phyloP scores from a whole-genome alignment of 495 filamentous ascomycete genomes.

The Neurospora tetrasperma region DNA sequence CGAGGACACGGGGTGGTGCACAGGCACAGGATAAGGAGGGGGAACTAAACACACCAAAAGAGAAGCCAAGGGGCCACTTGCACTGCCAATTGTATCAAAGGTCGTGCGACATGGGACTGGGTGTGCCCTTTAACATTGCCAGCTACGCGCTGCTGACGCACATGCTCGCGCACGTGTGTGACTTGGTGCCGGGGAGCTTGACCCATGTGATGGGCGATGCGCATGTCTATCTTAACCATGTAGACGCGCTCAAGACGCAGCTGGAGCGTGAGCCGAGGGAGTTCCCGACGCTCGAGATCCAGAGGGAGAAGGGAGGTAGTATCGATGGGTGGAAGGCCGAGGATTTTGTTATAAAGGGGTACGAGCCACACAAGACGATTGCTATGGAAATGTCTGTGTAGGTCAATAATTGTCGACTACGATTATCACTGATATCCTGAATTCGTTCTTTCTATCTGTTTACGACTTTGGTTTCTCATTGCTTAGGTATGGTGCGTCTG shows the following conservation, averaged over 20 bases:
- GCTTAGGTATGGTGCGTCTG: background rate
- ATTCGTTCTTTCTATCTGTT: background rate
- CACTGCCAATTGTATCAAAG: conserved; percentile 86
- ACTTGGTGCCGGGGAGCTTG: conserved; percentile 70
- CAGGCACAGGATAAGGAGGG: conserved; percentile 6
- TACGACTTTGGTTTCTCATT: background rate
- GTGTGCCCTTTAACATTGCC: conserved; percentile 96
- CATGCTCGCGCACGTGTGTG: conserved; percentile 82
- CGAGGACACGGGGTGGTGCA: conserved; percentile 1
- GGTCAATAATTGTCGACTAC: background rate
- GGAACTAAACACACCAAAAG: conserved; percentile 5
- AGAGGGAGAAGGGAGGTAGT: conserved; percentile 51
- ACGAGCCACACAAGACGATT: conserved; percentile 81
- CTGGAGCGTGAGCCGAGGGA: conserved; percentile 65
- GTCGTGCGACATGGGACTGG: conserved; percentile 94
- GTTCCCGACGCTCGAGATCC: conserved; percentile 70
- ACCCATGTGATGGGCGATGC: conserved; percentile 95
- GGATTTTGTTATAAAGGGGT: conserved; percentile 81
- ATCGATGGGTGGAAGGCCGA: conserved; percentile 81
- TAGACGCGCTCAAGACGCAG: conserved; percentile 75
- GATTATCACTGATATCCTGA: background rate
- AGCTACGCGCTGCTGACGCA: conserved; percentile 86
- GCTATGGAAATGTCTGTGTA: conserved; percentile 98
- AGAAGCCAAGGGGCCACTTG: conserved; percentile 52
- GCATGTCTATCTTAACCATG: conserved; percentile 88